Percentiles rank a stretch among this genome's conserved stretches.
Conservation (phyloP, 495 filamentous ascomycete genomes). For the Trichocladium antarcticum region DNA sequence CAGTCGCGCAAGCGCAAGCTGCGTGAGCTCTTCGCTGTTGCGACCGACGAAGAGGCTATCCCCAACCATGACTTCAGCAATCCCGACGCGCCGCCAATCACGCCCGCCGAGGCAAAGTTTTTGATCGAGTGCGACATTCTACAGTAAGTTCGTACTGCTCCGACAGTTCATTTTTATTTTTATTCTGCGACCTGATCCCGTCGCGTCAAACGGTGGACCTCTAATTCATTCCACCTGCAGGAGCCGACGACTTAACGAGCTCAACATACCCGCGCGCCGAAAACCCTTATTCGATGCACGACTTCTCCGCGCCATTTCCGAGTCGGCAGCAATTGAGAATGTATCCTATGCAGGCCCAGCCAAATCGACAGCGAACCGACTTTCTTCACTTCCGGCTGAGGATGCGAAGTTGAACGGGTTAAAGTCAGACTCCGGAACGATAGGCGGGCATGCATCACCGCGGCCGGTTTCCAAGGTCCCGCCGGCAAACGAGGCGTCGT, state of each 20-base stretch:
- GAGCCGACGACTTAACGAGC: slow-evolving; percentile 59
- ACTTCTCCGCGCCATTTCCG: neutral
- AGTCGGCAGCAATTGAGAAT: slow-evolving; percentile 18
- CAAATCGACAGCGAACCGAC: slow-evolving; percentile 6
- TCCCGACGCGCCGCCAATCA: slow-evolving; percentile 39
- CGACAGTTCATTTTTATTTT: slow-evolving; percentile 4
- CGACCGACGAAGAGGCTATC: slow-evolving; percentile 38
- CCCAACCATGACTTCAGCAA: slow-evolving; percentile 33
- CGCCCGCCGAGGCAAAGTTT: slow-evolving; percentile 49
- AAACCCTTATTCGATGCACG: slow-evolving; percentile 33
- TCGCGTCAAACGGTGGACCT: slow-evolving; percentile 3
- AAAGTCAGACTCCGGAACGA: neutral
- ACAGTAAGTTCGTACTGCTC: slow-evolving; percentile 47
- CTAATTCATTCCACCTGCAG: slow-evolving; percentile 32
- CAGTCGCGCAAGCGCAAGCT: slow-evolving; percentile 74
- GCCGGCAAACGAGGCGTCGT: neutral
- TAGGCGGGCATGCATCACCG: neutral
- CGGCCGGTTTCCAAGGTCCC: neutral
- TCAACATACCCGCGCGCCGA: slow-evolving; percentile 51
- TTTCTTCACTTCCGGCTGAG: neutral
- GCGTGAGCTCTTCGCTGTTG: slow-evolving; percentile 61
- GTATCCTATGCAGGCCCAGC: slow-evolving; percentile 4
- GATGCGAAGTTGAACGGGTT: neutral
- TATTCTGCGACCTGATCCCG: slow-evolving; percentile 16
- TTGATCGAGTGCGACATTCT: slow-evolving; percentile 63